Evolutionary conservation across 75 land plant species (phyloP).

Genomic region (Gnetum montanum): DNA sequence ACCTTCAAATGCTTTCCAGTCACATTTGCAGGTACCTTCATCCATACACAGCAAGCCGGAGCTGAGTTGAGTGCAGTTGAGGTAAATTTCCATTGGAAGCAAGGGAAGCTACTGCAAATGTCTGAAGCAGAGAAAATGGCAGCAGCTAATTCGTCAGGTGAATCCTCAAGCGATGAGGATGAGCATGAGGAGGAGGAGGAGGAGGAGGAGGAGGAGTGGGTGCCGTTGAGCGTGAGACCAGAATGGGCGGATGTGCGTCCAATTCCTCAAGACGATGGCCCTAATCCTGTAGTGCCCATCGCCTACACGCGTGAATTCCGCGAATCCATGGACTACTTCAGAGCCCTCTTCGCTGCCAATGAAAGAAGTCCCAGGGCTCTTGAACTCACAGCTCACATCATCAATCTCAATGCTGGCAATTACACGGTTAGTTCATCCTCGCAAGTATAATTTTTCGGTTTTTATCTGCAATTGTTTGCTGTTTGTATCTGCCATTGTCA

Average conservation of each 20-base stretch:
- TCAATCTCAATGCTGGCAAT: slow-evolving; percentile 70
- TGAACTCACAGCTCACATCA: slow-evolving; percentile 62
- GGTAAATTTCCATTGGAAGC: too few relatives aligned
- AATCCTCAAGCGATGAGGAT: too few relatives aligned
- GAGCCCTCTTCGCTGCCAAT: slow-evolving; percentile 64
- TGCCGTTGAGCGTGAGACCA: slow-evolving; percentile 44
- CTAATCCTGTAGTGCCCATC: slow-evolving; percentile 84
- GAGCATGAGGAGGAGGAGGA: too few relatives aligned
- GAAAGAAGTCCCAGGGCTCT: slow-evolving; percentile 75
- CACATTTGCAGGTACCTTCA: too few relatives aligned
- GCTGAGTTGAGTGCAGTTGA: too few relatives aligned
- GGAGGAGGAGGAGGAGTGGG: slow-evolving; percentile 14
- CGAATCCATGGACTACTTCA: slow-evolving; percentile 91
- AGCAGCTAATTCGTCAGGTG: too few relatives aligned
- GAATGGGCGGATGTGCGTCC: slow-evolving; percentile 86
- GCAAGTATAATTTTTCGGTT: background rate
- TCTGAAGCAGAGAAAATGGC: too few relatives aligned
- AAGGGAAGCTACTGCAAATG: too few relatives aligned
- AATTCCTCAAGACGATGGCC: slow-evolving; percentile 91
- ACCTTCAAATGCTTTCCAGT: too few relatives aligned
- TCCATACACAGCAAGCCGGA: too few relatives aligned
- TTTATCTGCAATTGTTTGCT: background rate
- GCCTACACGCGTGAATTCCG: slow-evolving; percentile 67
- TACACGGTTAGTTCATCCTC: slow-evolving; percentile 57
- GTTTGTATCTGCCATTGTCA: too few relatives aligned